These are phyloP conservation scores for Trametes pubescens DNA, from an alignment of 1,284 basidiomycete genomes.

Conservation along the genomic window DNA sequence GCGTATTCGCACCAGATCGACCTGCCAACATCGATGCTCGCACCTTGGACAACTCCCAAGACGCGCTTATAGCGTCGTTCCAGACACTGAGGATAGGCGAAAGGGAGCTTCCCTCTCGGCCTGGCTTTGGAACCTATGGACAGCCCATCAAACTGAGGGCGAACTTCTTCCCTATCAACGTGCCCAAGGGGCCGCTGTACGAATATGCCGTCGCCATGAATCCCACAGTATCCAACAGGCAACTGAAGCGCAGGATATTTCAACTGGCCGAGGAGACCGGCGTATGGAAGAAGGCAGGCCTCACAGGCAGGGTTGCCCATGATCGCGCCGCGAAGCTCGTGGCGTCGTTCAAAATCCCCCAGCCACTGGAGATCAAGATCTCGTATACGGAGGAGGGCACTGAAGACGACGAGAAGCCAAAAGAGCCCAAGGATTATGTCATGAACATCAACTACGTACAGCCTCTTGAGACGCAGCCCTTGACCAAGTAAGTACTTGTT, in stretches of 20 bases:
- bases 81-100: constrained; percentile 49
- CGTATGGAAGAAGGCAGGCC: constrained; percentile 61
- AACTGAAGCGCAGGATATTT: constrained; percentile 74
- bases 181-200: constrained; percentile 66
- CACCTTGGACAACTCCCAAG: constrained; percentile 63
- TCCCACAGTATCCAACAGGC: constrained; percentile 59
- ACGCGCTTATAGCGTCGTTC: constrained; percentile 62
- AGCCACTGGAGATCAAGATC: constrained; percentile 66
- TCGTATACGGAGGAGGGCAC: constrained; percentile 75
- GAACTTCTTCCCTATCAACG: constrained; percentile 77
- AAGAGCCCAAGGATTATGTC: constrained; percentile 61
- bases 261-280: constrained; percentile 69
- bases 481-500: constrained; percentile 55
- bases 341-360: constrained; percentile 59
- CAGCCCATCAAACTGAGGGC: constrained; percentile 68
- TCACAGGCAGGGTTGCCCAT: constrained; percentile 69
- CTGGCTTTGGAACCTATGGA: constrained; percentile 71
- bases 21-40: constrained; percentile 66
- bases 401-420: constrained; percentile 44
- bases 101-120: constrained; percentile 69
- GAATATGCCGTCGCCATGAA: constrained; percentile 76
- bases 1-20: constrained; percentile 59
- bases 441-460: constrained; percentile 67
- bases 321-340: constrained; percentile 74
- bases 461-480: constrained; percentile 63